Evolutionary conservation across 805 yeast genomes (phyloP).

Genomic region (Vanderwaltozyma verrucispora): DNA sequence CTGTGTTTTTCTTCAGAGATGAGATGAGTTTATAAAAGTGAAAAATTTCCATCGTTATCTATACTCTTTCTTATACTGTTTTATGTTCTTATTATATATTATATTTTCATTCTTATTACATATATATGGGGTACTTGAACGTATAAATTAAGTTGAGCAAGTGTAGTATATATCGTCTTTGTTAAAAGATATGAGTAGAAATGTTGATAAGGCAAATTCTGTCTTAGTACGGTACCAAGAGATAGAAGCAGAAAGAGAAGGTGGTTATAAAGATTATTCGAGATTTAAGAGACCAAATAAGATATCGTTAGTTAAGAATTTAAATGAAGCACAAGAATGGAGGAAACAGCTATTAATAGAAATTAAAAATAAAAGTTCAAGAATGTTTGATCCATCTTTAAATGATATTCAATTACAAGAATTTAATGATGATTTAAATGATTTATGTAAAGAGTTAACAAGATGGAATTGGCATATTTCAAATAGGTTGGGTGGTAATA

Average conservation of each 20-base stretch:
- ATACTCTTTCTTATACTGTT: too few relatives aligned
- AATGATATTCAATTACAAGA: conserved; percentile 60
- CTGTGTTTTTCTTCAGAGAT: too few relatives aligned
- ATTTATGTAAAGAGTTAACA: conserved; percentile 51
- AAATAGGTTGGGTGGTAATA: conserved; percentile 23
- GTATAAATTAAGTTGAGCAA: not conserved
- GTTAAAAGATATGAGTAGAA: conserved; percentile 58
- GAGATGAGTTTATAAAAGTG: too few relatives aligned
- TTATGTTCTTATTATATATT: too few relatives aligned
- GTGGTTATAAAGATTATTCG: conserved; percentile 48
- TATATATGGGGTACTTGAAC: too few relatives aligned
- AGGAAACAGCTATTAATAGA: conserved; percentile 52
- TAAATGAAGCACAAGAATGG: conserved; percentile 66
- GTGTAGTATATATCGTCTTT: too few relatives aligned
- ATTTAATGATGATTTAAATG: conserved; percentile 63
- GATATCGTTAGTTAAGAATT: conserved; percentile 39
- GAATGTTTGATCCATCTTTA: conserved; percentile 51
- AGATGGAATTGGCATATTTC: conserved; percentile 74
- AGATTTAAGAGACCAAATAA: conserved; percentile 50
- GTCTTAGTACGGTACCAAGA: conserved; percentile 56
- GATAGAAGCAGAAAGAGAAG: conserved; percentile 43
- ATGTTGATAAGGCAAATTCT: conserved; percentile 66
- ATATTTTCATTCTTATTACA: too few relatives aligned
- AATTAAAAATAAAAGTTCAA: conserved; percentile 47
- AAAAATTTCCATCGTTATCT: too few relatives aligned